These are phyloP conservation scores for Metarhizium anisopliae DNA, from an alignment of 2,329 filamentous ascomycete genomes.

Conservation along the genomic window DNA sequence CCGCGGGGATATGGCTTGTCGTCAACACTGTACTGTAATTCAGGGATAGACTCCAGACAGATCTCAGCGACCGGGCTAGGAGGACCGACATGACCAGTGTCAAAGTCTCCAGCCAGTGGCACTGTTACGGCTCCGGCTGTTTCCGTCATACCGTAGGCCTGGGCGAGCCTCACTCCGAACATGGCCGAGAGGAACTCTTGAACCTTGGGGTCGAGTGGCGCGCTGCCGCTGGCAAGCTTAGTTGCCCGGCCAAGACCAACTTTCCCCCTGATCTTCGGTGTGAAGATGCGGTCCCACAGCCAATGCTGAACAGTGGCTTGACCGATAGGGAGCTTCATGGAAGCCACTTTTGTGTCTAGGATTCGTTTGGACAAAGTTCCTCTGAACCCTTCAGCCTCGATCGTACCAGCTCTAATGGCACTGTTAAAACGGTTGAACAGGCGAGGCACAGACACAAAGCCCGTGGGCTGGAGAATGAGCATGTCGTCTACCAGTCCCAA, in stretches of 20 bases:
- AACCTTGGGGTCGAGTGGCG: constrained; percentile 79
- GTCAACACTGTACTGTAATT: constrained; percentile 82
- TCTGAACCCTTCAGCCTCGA: constrained; percentile 70
- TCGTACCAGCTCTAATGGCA: constrained; percentile 68
- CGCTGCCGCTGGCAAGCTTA: constrained; percentile 77
- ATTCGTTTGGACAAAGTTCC: constrained; percentile 73
- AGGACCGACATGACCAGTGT: constrained; percentile 72
- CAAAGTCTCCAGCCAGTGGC: constrained; percentile 64
- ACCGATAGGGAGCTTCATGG: constrained; percentile 59
- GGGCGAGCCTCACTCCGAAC: constrained; percentile 67
- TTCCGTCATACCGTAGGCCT: constrained; percentile 93
- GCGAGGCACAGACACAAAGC: constrained; percentile 84
- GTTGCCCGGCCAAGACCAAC: constrained; percentile 68
- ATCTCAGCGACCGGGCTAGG: constrained; percentile 60
- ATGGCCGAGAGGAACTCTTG: constrained; percentile 81
- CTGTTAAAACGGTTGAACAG: constrained; percentile 84
- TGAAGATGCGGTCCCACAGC: constrained; percentile 81
- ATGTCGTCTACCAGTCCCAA: constrained; percentile 80
- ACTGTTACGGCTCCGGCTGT: constrained; percentile 70
- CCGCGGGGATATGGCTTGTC: constrained; percentile 87
- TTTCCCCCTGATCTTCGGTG: constrained; percentile 71
- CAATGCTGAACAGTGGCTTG: constrained; percentile 69
- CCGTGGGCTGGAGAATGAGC: constrained; percentile 74
- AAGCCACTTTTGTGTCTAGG: constrained; percentile 70
- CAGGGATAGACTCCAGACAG: constrained; percentile 77